Evolutionary conservation across 768 basidiomycete genomes (phyloP), one percentile per base, ranked within the genome.

Genomic region (Mycena vulgaris): DNA sequence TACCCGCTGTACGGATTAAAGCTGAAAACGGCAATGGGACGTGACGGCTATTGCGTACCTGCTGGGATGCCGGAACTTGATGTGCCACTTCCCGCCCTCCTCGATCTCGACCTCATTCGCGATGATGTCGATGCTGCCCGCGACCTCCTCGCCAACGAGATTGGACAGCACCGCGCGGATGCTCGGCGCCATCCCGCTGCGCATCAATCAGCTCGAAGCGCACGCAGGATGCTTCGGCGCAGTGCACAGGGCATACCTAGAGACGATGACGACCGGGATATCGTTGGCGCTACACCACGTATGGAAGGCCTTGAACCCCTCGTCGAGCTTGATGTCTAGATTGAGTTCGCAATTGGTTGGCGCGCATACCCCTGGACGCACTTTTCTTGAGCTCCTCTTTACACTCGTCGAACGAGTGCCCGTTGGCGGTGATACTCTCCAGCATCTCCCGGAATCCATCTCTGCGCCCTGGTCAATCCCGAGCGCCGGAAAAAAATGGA

Each of bases 201-300:
- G 16, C 33, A 13, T 6, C 33, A 51, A 8, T n/a, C n/a, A n/a
- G n/a, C n/a, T n/a, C n/a, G n/a, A n/a, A n/a, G n/a, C n/a, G 77
- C 23, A 47, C 40, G 16, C 3, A 52, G 56, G 60, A 42, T 49
- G 30, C 51, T 63, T 52, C 30, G 21, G 28, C 25, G 27, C 19
- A 19, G 27, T 45, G 31, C n/a, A 40, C 28, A 63, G 75, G 33
- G 27, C 71, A 1, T 40, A 94, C 95, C 94, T 95, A 6, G 97
- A 98, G 48, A 98, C 95, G 78, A 98, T 95, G 69, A 97, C 92
- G 70, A 98, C 87, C 16, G 98, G 98, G 52, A 99, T 88, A 73
- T 92, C 91, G 52, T 90, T 85, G 2, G 80, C 81, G 76, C 93
- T 93, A 82, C 95, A 97, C 90, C 92, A 99, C 21, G 84, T 81